Conservation (phyloP, 768 basidiomycete species). For the Lentinula aciculospora region DNA sequence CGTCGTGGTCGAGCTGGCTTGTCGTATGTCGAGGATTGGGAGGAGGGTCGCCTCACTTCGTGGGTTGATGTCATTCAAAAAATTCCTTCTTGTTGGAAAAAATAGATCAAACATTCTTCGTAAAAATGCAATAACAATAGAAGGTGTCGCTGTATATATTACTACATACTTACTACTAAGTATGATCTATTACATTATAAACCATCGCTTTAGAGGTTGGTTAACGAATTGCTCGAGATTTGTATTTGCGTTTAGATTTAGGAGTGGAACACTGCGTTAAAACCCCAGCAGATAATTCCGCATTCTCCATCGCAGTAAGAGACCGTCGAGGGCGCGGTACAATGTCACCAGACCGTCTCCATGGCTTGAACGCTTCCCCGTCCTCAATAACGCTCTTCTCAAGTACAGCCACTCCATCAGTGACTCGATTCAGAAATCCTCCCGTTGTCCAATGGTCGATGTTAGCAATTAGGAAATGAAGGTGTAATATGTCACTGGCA, state of each 20-base stretch:
- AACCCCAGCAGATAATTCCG: conserved; percentile 12
- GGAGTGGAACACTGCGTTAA: conserved; percentile 12
- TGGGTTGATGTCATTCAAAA: conserved; percentile 68
- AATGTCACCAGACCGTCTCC: conserved; percentile 40
- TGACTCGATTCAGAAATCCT: conserved; percentile 33
- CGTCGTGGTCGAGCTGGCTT: conserved; percentile 57
- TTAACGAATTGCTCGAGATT: conserved; percentile 4
- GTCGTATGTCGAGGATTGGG: conserved; percentile 74
- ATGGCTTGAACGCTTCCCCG: conserved; percentile 32
- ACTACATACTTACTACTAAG: background rate
- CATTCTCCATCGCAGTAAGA: conserved; percentile 28
- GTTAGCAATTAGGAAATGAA: conserved; percentile 47
- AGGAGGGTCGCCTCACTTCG: conserved; percentile 57
- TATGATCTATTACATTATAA: background rate
- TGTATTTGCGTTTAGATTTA: conserved; percentile 6
- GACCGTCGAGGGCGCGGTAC: conserved; percentile 3
- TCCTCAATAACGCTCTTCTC: conserved; percentile 26
- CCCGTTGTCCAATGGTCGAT: conserved; percentile 48
- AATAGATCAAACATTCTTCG: conserved; percentile 2
- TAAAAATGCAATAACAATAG: too few relatives aligned
- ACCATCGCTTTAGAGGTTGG: background rate
- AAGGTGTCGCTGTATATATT: background rate
- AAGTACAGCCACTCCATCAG: conserved; percentile 31
- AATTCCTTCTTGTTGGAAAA: conserved; percentile 79
- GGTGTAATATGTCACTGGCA: conserved; percentile 38